Evolutionary conservation across 176 grass and related monocot species (phyloP).

Genomic region (Olyra latifolia): DNA sequence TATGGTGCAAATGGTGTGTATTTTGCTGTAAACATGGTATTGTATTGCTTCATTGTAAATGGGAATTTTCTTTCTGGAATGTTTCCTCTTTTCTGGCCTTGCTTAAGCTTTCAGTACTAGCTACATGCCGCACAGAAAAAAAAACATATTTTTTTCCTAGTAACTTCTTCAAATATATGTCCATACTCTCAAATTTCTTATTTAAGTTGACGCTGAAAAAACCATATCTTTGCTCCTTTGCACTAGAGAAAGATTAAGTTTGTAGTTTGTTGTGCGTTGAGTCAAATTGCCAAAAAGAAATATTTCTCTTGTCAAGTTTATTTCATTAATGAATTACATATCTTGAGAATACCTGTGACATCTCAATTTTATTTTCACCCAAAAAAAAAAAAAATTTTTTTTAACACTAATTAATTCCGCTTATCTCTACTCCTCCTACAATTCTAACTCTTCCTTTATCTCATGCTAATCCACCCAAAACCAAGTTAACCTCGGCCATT

Average conservation of each 20-base stretch:
- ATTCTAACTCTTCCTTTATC: too few relatives aligned
- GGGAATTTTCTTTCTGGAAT: not conserved
- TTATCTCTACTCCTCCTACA: too few relatives aligned
- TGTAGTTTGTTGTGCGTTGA: not conserved
- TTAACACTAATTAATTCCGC: too few relatives aligned
- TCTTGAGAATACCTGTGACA: too few relatives aligned
- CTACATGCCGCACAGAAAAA: too few relatives aligned
- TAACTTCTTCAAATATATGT: not conserved
- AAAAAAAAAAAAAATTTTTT: too few relatives aligned
- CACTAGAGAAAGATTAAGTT: not conserved
- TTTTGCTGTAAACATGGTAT: not conserved
- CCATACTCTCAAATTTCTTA: not conserved
- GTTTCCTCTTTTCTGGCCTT: not conserved
- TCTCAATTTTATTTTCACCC: too few relatives aligned
- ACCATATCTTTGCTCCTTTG: not conserved
- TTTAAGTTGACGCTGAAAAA: not conserved
- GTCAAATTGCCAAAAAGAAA: not conserved
- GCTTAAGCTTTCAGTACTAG: not conserved
- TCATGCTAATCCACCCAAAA: too few relatives aligned
- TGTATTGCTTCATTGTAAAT: not conserved
- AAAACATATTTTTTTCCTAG: too few relatives aligned
- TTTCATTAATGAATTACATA: not conserved
- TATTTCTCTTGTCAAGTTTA: not conserved
- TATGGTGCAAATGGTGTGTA: not conserved
- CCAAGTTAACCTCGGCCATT: too few relatives aligned